Percentiles rank a stretch among this genome's conserved stretches.
phyloP scores from a whole-genome alignment of 371 early-diverging fungal species.

The Circinella minor region DNA sequence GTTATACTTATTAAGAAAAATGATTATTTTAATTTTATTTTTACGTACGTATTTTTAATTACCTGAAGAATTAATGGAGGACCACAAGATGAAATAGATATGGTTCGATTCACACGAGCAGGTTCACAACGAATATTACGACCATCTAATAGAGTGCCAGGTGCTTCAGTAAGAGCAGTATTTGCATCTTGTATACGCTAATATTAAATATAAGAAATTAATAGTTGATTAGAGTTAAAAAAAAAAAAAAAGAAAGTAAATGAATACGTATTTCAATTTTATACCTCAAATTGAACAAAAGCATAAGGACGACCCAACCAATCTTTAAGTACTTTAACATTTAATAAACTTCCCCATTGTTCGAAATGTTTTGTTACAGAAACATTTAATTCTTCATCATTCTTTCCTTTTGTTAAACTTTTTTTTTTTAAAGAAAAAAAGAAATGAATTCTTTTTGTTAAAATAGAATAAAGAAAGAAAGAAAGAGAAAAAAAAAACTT shows the following conservation, averaged over 20 bases:
- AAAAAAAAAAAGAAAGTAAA: background rate
- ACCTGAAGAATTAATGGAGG: constrained; percentile 49
- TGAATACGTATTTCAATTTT: background rate
- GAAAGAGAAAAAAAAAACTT: background rate
- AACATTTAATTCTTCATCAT: constrained; percentile 62
- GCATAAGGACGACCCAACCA: constrained; percentile 83
- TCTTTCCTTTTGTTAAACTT: constrained; percentile 66
- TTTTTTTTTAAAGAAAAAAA: background rate
- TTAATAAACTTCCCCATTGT: constrained; percentile 69
- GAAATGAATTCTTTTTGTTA: background rate
- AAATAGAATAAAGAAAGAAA: background rate
- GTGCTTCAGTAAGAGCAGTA: constrained; percentile 68
- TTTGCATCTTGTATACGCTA: constrained; percentile 61
- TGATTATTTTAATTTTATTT: too few species aligned
- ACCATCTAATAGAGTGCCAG: constrained; percentile 71
- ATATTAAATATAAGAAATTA: background rate
- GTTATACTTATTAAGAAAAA: too few species aligned
- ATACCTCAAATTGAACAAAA: constrained; percentile 83
- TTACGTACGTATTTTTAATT: too few species aligned
- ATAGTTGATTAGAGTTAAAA: constrained; percentile 4
- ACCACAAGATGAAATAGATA: constrained; percentile 63
- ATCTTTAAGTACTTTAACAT: constrained; percentile 84
- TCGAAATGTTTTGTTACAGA: constrained; percentile 69
- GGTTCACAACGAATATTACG: constrained; percentile 84
- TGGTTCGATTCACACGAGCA: constrained; percentile 83